Conservation (phyloP, 1,284 basidiomycete genomes). For the Trichosporon sp. region DNA sequence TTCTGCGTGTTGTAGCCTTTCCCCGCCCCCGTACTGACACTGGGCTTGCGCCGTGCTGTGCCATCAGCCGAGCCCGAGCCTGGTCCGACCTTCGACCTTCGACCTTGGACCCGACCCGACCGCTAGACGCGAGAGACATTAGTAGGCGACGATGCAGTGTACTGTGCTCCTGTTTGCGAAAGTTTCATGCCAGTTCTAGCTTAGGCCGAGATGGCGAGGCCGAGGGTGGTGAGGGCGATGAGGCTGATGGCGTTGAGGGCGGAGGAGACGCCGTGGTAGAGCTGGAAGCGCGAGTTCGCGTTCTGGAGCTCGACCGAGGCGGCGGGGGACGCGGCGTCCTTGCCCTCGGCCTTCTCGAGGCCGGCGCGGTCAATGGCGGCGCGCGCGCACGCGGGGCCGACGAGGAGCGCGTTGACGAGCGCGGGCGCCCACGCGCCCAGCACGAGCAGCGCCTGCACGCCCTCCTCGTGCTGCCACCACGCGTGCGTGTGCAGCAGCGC, state of each 20-base stretch:
- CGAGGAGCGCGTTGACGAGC: slow-evolving; percentile 44
- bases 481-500: slow-evolving; percentile 55
- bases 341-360: slow-evolving; percentile 69
- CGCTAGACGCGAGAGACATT: background rate
- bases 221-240: slow-evolving; percentile 64
- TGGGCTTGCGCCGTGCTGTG: background rate
- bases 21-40: background rate
- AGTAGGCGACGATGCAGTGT: background rate
- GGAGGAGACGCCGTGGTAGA: slow-evolving; percentile 61
- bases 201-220: slow-evolving; percentile 55
- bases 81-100: background rate
- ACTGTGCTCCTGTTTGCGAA: background rate
- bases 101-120: background rate
- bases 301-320: slow-evolving; percentile 66
- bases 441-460: slow-evolving; percentile 66
- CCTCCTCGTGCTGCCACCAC: slow-evolving; percentile 56
- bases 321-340: slow-evolving; percentile 59
- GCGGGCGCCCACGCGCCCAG: slow-evolving; percentile 56
- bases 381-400: slow-evolving; percentile 44
- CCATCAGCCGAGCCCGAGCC: background rate
- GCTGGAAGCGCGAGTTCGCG: slow-evolving; percentile 61
- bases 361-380: slow-evolving; percentile 67
- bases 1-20: background rate
- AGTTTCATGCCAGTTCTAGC: background rate
- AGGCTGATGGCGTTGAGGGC: slow-evolving; percentile 60